Conservation (phyloP, 2,329 filamentous ascomycete genomes). For the Stemphylium lycopersici region DNA sequence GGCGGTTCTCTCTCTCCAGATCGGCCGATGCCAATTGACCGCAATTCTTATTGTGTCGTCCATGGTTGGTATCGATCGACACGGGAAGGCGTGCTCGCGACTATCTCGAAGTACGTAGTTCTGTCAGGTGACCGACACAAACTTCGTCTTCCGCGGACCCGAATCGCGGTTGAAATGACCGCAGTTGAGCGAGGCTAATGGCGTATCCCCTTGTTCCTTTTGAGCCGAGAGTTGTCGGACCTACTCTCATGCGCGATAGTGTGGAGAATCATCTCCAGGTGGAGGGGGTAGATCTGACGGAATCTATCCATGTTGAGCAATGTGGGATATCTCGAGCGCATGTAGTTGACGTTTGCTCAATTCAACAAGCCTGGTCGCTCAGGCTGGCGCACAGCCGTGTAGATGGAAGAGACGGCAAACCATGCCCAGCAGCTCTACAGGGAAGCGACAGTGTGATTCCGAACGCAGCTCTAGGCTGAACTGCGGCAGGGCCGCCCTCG, state of each 20-base stretch:
- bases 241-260: not conserved
- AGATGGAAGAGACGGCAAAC: too few species aligned
- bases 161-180: not conserved
- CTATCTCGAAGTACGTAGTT: not conserved
- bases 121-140: constrained; percentile 1
- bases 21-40: not conserved
- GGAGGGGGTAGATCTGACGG: not conserved
- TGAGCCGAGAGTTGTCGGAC: not conserved
- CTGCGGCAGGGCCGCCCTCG: too few species aligned
- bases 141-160: constrained; percentile 4
- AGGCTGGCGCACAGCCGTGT: too few species aligned
- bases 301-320: not conserved
- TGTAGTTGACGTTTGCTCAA: too few species aligned
- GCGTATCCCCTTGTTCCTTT: not conserved
- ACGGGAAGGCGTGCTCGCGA: not conserved
- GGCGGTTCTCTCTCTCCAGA: not conserved
- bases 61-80: not conserved
- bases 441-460: too few species aligned
- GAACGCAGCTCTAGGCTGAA: too few species aligned
- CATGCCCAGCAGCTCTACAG: too few species aligned
- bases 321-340: not conserved
- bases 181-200: not conserved
- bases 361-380: too few species aligned
- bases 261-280: not conserved
- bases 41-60: not conserved